Evolutionary conservation across 352 stramenopile species (phyloP), one percentile per base, ranked within the genome.

Genomic region (Globisporangium echinulatum): DNA sequence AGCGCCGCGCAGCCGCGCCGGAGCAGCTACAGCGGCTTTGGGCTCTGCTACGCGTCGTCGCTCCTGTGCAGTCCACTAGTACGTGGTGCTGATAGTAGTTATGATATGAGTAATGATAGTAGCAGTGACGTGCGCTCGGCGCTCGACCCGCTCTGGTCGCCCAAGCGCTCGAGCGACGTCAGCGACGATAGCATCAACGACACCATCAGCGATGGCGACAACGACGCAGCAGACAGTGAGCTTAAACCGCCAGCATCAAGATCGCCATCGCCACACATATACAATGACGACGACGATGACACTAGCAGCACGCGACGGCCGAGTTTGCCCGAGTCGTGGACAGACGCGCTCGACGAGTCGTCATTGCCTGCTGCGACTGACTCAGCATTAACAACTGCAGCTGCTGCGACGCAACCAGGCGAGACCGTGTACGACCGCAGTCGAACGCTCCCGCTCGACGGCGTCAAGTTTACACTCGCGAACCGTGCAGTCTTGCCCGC

Each of bases 61-160:
- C 58, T 88, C 38, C 72, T 86, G 15, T 88, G 76, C 67, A 84
- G 70, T 57, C 73, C 75, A 8, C 59, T 88, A 49, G 60, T 63
- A 0, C n/a, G n/a, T n/a, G n/a, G n/a, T n/a, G n/a, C n/a, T n/a
- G n/a, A n/a, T n/a, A n/a, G n/a, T n/a, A n/a, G n/a, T n/a, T n/a
- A n/a, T n/a, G n/a, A n/a, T n/a, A n/a, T n/a, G n/a, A n/a, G n/a
- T n/a, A n/a, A n/a, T n/a, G n/a, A n/a, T n/a, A 47, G 44, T 4
- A 44, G 39, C 3, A 38, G 7, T 38, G 36, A 38, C 7, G 50
- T 46, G 5, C 67, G 76, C 10, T n/a, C n/a, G n/a, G 79, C 87
- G 50, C 52, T 69, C 17, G 82, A 75, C 15, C 66, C 77, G 38
- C 61, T 87, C 8, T 84, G 75, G 72, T 89, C 77, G 33, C 79